Conservation (phyloP, 108 stramenopile species). For the Discostella stelligeroides region DNA sequence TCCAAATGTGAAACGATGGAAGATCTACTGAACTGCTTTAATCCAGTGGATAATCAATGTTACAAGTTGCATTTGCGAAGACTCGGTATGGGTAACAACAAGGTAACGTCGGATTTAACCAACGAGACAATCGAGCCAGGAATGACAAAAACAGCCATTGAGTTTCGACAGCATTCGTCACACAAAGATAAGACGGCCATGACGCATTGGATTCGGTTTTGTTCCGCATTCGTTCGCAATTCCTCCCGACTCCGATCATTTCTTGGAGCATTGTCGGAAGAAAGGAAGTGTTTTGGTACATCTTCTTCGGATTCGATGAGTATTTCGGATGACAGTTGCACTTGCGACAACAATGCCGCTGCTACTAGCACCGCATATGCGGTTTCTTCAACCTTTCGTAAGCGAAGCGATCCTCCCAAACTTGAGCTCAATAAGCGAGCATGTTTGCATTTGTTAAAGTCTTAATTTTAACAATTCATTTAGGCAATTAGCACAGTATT, state of each 20-base stretch:
- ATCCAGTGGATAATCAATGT: constrained; percentile 37
- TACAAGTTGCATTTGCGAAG: constrained; percentile 70
- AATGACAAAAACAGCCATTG: constrained; percentile 49
- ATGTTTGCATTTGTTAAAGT: too few species aligned
- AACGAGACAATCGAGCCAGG: neutral
- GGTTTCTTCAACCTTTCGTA: too few species aligned
- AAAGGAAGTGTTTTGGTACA: too few species aligned
- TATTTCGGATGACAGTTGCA: constrained; percentile 22
- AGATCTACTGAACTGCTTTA: constrained; percentile 46
- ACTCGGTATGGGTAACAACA: too few species aligned
- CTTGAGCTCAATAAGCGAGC: too few species aligned
- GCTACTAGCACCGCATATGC: too few species aligned
- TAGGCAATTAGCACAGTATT: too few species aligned
- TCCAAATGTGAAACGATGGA: constrained; percentile 32
- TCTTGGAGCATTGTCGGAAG: neutral
- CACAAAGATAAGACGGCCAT: constrained; percentile 53
- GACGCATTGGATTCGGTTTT: constrained; percentile 63
- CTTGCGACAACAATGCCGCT: too few species aligned
- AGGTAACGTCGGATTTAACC: constrained; percentile 2
- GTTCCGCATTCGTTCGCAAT: constrained; percentile 41
- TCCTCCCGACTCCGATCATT: constrained; percentile 27
- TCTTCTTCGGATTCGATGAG: constrained; percentile 21
- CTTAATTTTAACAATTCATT: too few species aligned
- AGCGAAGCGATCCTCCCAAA: too few species aligned
- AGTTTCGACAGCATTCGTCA: constrained; percentile 72